Conservation (phyloP, 2,329 filamentous ascomycete species). For the Aspergillus texensis region DNA sequence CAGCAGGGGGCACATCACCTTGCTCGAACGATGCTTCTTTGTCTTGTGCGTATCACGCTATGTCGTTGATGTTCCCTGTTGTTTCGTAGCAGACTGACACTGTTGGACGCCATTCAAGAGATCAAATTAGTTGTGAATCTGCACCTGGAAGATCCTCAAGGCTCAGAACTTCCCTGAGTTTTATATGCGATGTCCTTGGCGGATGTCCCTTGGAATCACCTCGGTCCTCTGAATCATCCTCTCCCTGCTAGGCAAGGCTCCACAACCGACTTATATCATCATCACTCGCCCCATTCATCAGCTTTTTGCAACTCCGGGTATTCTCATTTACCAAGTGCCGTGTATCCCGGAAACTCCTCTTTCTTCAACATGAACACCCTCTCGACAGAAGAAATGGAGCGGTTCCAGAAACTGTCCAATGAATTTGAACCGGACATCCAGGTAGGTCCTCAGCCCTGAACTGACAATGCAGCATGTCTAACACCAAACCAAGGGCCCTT, state of each 20-base stretch:
- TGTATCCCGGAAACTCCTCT: slow-evolving; percentile 17
- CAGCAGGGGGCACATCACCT: slow-evolving; percentile 8
- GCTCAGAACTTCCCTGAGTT: slow-evolving; percentile 2
- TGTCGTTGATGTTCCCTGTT: background rate
- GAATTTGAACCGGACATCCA: slow-evolving; percentile 61
- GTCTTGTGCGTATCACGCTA: slow-evolving; percentile 15
- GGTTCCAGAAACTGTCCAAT: slow-evolving; percentile 64
- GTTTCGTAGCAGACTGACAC: background rate
- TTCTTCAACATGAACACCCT: slow-evolving; percentile 41
- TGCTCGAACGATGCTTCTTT: slow-evolving; percentile 19
- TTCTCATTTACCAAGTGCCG: slow-evolving; percentile 26
- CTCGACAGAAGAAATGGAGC: slow-evolving; percentile 58
- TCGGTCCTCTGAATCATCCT: slow-evolving; percentile 33
- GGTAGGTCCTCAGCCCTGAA: slow-evolving; percentile 38
- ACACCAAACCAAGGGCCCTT: slow-evolving; percentile 68
- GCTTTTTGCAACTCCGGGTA: slow-evolving; percentile 25
- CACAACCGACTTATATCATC: slow-evolving; percentile 23
- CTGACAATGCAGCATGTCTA: slow-evolving; percentile 20
- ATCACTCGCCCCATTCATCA: slow-evolving; percentile 25
- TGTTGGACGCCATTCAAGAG: slow-evolving; percentile 11
- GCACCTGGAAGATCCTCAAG: slow-evolving; percentile 13
- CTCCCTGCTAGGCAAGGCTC: slow-evolving; percentile 34
- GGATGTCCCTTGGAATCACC: slow-evolving; percentile 35
- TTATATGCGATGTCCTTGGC: slow-evolving; percentile 42
- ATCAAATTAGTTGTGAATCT: slow-evolving; percentile 15